These are phyloP conservation scores for Fusarium lateritium DNA, from an alignment of 2,329 filamentous ascomycete species.

Conservation along the genomic window DNA sequence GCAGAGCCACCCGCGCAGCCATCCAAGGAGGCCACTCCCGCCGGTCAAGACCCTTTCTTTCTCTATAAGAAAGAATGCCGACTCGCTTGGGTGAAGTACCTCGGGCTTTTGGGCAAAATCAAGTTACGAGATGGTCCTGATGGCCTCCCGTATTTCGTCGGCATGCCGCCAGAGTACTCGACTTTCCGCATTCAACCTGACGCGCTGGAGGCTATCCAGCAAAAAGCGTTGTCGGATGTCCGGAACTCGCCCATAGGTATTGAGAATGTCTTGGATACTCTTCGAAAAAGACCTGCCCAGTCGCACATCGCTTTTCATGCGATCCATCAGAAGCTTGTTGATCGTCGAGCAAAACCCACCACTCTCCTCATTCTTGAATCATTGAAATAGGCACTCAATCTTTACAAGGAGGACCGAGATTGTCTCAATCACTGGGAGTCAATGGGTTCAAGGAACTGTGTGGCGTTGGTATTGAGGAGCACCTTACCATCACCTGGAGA, in stretches of 20 bases:
- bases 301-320: conserved; percentile 5
- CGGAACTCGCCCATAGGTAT: not conserved
- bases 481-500: too few species aligned
- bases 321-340: not conserved
- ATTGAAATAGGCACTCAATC: not conserved
- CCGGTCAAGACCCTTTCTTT: not conserved
- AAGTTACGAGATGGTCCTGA: conserved; percentile 7
- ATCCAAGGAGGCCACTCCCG: too few species aligned
- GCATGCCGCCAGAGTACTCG: conserved; percentile 1
- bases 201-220: not conserved
- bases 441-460: not conserved
- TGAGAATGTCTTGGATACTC: not conserved
- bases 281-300: not conserved
- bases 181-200: not conserved
- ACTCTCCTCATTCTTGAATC: not conserved
- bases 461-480: too few species aligned
- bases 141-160: conserved; percentile 3
- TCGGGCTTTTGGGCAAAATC: conserved; percentile 6
- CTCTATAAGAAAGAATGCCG: conserved; percentile 12
- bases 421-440: not conserved
- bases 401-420: not conserved
- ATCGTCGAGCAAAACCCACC: not conserved
- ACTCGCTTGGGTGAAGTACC: conserved; percentile 8
- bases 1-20: not conserved
- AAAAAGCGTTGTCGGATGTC: not conserved